Conservation (phyloP, 495 filamentous ascomycete species). For the Talaromyces proteolyticus region DNA sequence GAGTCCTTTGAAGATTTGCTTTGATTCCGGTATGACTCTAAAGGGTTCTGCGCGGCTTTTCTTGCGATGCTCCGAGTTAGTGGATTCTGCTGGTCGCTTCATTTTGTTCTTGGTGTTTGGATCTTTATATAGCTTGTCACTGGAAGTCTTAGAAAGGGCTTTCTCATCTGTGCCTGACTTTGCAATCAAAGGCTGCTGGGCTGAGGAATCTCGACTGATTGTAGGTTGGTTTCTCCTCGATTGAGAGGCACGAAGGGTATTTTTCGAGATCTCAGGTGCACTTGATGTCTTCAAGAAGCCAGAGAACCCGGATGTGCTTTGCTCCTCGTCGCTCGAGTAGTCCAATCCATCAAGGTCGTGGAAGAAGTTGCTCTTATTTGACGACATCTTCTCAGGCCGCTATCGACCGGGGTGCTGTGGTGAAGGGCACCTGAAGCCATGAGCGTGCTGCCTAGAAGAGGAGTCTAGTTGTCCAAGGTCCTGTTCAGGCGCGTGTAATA, state of each 20-base stretch:
- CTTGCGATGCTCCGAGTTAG: slow-evolving; percentile 6
- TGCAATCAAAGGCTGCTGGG: slow-evolving; percentile 4
- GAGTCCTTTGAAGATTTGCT: slow-evolving; percentile 60
- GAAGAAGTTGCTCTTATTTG: slow-evolving; percentile 40
- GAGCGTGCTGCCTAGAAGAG: slow-evolving; percentile 7
- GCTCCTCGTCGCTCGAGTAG: slow-evolving; percentile 25
- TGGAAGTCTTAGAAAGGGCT: slow-evolving; percentile 13
- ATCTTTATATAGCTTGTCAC: slow-evolving; percentile 10
- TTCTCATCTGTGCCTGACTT: slow-evolving; percentile 11
- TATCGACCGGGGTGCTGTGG: not conserved
- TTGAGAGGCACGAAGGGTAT: not conserved
- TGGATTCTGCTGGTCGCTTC: not conserved
- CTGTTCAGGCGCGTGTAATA: no score
- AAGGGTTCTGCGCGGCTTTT: slow-evolving; percentile 20
- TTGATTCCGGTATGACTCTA: slow-evolving; percentile 46
- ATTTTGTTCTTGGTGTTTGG: not conserved
- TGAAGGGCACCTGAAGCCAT: slow-evolving; percentile 13
- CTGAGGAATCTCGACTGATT: not conserved
- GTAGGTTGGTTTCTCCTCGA: not conserved
- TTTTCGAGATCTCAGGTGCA: slow-evolving; percentile 4
- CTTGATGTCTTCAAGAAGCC: slow-evolving; percentile 1
- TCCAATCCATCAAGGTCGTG: slow-evolving; percentile 39
- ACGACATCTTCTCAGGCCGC: slow-evolving; percentile 3
- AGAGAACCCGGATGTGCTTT: slow-evolving; percentile 1
- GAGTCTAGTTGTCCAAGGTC: no score